Evolutionary conservation across 805 yeast species (phyloP).

Genomic region (Maudiozyma turicensis): DNA sequence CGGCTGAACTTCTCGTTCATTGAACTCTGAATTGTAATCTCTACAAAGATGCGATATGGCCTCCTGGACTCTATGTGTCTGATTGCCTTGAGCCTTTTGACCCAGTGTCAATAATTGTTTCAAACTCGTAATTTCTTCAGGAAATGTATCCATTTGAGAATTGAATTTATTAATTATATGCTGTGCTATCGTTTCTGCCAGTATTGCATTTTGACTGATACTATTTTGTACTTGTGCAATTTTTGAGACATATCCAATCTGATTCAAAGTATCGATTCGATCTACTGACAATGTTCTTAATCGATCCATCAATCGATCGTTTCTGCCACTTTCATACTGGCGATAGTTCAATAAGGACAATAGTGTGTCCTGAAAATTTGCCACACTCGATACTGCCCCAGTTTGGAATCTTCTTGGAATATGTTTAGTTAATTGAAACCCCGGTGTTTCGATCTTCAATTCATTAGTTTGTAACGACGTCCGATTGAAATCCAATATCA

Average conservation of each 20-base stretch:
- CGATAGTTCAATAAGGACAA: constrained; percentile 13
- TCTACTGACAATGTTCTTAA: constrained; percentile 8
- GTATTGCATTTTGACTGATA: constrained; percentile 37
- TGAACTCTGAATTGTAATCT: constrained; percentile 58
- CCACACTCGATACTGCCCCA: not conserved
- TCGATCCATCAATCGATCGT: constrained; percentile 14
- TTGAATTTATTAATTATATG: constrained; percentile 19
- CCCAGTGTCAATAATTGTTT: too few relatives aligned
- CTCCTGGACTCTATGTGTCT: constrained; percentile 43
- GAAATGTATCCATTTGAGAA: not conserved
- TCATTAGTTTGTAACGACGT: not conserved
- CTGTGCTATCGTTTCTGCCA: constrained; percentile 39
- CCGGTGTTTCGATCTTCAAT: constrained; percentile 4
- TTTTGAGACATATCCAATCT: constrained; percentile 46
- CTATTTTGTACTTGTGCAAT: constrained; percentile 40
- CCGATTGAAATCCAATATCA: not conserved
- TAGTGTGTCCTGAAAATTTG: not conserved
- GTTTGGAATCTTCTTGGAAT: not conserved
- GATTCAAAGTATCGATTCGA: constrained; percentile 19
- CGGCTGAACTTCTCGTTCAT: constrained; percentile 39
- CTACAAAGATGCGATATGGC: constrained; percentile 66
- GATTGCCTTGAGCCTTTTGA: not conserved
- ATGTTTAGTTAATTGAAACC: constrained; percentile 7
- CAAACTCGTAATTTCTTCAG: not conserved
- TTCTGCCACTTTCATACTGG: constrained; percentile 12